Evolutionary conservation across 2,329 filamentous ascomycete genomes (phyloP).

Genomic region (Penicillium sp.): DNA sequence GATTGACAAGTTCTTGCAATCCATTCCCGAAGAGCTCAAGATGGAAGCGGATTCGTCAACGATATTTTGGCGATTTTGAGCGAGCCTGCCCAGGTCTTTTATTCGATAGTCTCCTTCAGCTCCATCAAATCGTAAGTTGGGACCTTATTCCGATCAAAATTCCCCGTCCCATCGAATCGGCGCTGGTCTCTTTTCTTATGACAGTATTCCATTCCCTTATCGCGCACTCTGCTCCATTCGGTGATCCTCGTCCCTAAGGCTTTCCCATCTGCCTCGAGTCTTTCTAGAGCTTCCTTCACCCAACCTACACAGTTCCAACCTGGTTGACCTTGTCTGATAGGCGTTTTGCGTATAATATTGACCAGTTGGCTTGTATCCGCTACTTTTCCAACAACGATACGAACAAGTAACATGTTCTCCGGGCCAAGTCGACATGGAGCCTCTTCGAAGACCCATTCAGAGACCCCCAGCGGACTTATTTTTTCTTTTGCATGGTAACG

Average conservation of each 20-base stretch:
- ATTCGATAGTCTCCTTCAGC: neutral
- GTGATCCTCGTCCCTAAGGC: neutral
- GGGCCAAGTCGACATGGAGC: neutral
- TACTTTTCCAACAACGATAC: neutral
- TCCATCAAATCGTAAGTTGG: neutral
- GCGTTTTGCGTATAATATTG: constrained; percentile 20
- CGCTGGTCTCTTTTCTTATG: constrained; percentile 44
- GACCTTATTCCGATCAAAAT: constrained; percentile 29
- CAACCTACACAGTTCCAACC: constrained; percentile 52
- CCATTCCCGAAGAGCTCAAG: neutral
- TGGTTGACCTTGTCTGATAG: constrained; percentile 32
- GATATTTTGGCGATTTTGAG: neutral
- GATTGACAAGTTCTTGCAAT: no score
- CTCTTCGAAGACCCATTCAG: neutral
- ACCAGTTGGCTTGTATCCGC: neutral
- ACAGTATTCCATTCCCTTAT: constrained; percentile 46
- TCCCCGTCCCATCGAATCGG: constrained; percentile 45
- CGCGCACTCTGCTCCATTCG: constrained; percentile 4
- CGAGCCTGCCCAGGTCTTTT: neutral
- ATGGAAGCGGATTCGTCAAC: neutral
- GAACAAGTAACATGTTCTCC: neutral
- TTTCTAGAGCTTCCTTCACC: constrained; percentile 48
- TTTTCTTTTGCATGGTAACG: neutral
- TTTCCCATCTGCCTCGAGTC: constrained; percentile 12
- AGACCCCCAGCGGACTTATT: neutral